Evolutionary conservation across 495 filamentous ascomycete genomes (phyloP), one percentile per base, ranked within the genome.

Genomic region (Clavariopsis aquatica): DNA sequence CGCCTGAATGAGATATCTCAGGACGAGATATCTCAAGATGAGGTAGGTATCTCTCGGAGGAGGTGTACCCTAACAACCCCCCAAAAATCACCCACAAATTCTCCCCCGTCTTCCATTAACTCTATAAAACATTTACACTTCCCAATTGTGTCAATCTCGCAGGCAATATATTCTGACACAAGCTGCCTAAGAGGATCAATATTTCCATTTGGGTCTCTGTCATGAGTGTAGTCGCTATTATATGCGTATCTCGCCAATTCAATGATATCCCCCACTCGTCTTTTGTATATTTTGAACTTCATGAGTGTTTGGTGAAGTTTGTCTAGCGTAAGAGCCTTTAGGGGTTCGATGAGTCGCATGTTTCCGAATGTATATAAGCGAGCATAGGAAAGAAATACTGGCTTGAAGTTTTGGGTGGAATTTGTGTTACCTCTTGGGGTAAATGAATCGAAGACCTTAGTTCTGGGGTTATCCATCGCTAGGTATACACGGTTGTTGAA

Each of bases 231-330:
- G 1, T 57, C 53, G n/a, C 60, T 47, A 22, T 45, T 43, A 38
- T 71, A 74, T 20, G 57, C 70, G 52, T 69, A 74, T 43, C 68
- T 58, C 12, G 66, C 65, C 28, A 73, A 65, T 23, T 65, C 61
- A 12, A 71, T 45, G 43, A 75, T 38, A 56, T 75, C 70, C 0
- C 36, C 47, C n/a, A 69, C 19, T 8, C 65, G 68, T 4, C 43
- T 22, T 3, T 52, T 15, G 20, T 70, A 60, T 0, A 71, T 34
- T 27, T 63, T 13, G 57, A 74, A 72, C 10, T 45, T 49, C 46
- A 60, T 43, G 0, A 76, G 46, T 20, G 73, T 73, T 41, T 65
- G 56, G 57, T 74, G 72, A 6, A 76, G 70, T 52, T 74, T 76
- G 58, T 47, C 55, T 12, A 76, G 38, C 34, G 64, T 49, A 13